These are phyloP conservation scores for Rhizopus sp. DNA, from an alignment of 371 early-diverging fungal genomes.

Conservation along the genomic window DNA sequence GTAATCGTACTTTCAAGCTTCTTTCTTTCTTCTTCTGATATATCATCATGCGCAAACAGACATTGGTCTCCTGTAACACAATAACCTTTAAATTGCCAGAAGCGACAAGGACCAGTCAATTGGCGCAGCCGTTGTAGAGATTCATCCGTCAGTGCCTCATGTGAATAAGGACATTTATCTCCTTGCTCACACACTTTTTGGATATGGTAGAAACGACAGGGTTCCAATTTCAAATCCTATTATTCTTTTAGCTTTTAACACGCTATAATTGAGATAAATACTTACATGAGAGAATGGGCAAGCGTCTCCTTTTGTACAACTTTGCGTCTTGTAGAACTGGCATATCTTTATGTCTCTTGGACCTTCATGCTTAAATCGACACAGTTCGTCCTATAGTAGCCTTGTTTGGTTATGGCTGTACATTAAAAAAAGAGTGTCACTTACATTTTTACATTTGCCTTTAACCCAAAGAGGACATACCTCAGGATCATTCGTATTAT, in stretches of 20 bases:
- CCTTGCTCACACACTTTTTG: constrained; percentile 25
- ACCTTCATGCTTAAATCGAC: constrained; percentile 27
- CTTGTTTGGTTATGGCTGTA: background rate
- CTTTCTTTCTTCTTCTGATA: constrained; percentile 6
- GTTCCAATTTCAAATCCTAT: constrained; percentile 36
- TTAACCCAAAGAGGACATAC: constrained; percentile 1
- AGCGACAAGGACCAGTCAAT: constrained; percentile 38
- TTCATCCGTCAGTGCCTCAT: constrained; percentile 22
- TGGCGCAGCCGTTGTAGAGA: constrained; percentile 12
- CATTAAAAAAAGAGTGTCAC: background rate
- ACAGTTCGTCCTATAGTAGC: constrained; percentile 18
- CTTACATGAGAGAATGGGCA: constrained; percentile 41
- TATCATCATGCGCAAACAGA: constrained; percentile 26
- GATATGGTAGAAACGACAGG: constrained; percentile 44
- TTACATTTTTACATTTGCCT: constrained; percentile 6
- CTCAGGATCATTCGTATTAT: constrained; percentile 1
- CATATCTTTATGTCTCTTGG: constrained; percentile 17
- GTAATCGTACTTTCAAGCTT: constrained; percentile 14
- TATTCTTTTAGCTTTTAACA: too few relatives aligned
- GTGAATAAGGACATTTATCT: constrained; percentile 34
- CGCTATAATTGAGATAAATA: background rate
- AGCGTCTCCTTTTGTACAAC: constrained; percentile 25
- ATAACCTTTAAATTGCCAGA: constrained; percentile 41
- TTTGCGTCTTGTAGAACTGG: constrained; percentile 29
- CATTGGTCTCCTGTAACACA: constrained; percentile 37